A percentile compares a stretch with the other conserved stretches of the same genome.
These are phyloP conservation scores for Phytophthora kernoviae DNA, from an alignment of 352 stramenopile species.

Conservation along the genomic window DNA sequence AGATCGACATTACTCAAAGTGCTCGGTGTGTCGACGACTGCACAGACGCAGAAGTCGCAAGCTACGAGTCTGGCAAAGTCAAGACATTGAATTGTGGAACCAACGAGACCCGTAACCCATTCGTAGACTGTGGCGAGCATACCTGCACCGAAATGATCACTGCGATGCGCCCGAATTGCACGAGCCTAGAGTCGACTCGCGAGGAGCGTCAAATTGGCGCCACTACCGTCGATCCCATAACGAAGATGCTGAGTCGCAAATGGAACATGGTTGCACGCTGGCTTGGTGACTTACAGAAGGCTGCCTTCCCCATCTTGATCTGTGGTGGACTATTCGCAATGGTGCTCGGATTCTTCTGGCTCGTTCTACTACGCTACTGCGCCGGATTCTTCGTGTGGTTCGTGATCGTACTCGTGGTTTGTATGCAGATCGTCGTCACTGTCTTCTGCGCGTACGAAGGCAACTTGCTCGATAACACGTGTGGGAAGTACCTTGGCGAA, in stretches of 20 bases:
- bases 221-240: conserved; percentile 55
- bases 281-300: conserved; percentile 82
- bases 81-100: conserved; percentile 44
- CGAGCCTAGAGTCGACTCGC: conserved; percentile 52
- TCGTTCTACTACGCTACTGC: conserved; percentile 76
- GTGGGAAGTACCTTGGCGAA: conserved; percentile 53
- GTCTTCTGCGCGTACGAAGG: conserved; percentile 82
- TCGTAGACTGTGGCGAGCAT: conserved; percentile 52
- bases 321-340: conserved; percentile 73
- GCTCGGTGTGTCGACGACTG: conserved; percentile 76
- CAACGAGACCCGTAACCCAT: conserved; percentile 49
- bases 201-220: conserved; percentile 49
- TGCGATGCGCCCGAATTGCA: conserved; percentile 45
- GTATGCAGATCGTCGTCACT: conserved; percentile 73
- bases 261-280: conserved; percentile 76
- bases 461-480: conserved; percentile 56
- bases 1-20: conserved; percentile 44
- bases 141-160: conserved; percentile 57
- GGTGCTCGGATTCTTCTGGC: conserved; percentile 73
- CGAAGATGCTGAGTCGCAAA: conserved; percentile 61
- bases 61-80: conserved; percentile 31
- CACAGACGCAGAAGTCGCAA: conserved; percentile 38
- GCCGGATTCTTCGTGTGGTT: conserved; percentile 84
- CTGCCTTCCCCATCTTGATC: conserved; percentile 75
- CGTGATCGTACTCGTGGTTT: conserved; percentile 64